Percentiles rank a stretch among this genome's conserved stretches.
Evolutionary conservation across 148 eudicot genomes (phyloP).

Genomic region (Cornus florida): DNA sequence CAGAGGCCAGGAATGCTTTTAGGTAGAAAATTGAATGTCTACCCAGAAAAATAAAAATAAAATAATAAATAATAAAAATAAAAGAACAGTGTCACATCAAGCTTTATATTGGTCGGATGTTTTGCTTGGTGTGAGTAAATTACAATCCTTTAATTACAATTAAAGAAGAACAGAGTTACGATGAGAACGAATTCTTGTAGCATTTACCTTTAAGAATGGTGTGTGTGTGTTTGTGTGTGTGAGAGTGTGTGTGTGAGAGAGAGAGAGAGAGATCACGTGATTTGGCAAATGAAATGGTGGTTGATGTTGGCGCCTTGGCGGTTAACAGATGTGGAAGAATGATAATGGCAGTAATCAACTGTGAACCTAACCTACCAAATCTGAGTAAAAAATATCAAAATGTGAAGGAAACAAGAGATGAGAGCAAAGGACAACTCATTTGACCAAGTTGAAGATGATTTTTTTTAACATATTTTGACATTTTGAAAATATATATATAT

Average conservation of each 20-base stretch:
- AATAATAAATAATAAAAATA: too few species aligned
- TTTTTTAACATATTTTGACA: background rate
- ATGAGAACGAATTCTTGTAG: too few species aligned
- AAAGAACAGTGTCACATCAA: background rate
- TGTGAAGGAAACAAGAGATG: background rate
- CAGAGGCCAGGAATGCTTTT: background rate
- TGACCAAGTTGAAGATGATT: background rate
- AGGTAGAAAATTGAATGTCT: background rate
- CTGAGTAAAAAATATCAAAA: background rate
- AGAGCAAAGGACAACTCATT: background rate
- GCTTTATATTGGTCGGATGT: constrained; percentile 1
- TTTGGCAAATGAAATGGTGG: constrained; percentile 4
- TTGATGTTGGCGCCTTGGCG: constrained; percentile 11
- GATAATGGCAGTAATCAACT: constrained; percentile 18
- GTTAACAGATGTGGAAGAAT: constrained; percentile 15
- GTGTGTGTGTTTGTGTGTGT: too few species aligned
- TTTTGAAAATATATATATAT: too few species aligned
- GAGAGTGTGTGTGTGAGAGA: too few species aligned
- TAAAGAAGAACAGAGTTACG: background rate
- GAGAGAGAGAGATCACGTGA: background rate
- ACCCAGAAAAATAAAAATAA: too few species aligned
- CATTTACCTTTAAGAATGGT: too few species aligned
- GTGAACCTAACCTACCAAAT: constrained; percentile 36
- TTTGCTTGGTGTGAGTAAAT: background rate
- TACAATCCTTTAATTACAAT: background rate